phyloP scores from a whole-genome alignment of 176 grass and related monocot genomes.

The Olyra latifolia region DNA sequence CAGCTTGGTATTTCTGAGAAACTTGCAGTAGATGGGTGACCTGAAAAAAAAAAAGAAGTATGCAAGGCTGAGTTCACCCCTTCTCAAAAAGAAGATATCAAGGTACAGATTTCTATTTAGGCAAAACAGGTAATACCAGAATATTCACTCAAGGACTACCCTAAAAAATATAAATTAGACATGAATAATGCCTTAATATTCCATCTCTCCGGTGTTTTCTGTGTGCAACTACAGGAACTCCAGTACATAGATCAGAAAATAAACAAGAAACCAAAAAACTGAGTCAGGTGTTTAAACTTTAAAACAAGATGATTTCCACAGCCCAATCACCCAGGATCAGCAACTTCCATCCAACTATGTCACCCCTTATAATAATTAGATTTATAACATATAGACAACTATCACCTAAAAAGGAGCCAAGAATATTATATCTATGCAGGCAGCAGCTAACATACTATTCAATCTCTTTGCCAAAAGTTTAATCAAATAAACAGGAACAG shows the following conservation, averaged over 20 bases:
- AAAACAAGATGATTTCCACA: background rate
- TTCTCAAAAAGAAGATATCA: background rate
- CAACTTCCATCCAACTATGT: conserved; percentile 6
- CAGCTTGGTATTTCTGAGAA: conserved; percentile 87
- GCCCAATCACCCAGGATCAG: background rate
- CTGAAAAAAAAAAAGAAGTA: conserved; percentile 46
- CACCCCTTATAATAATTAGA: background rate
- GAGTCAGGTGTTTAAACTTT: background rate
- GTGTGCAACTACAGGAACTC: background rate
- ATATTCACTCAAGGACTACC: background rate
- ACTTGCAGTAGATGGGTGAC: conserved; percentile 81
- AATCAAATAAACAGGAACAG: conserved; percentile 14
- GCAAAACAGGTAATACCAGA: background rate
- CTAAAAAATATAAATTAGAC: background rate
- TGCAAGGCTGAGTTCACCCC: background rate
- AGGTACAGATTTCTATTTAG: background rate
- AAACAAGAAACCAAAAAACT: background rate
- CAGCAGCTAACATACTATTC: background rate
- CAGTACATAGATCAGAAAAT: background rate
- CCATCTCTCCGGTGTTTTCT: background rate
- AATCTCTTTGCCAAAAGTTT: background rate
- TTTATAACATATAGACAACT: background rate
- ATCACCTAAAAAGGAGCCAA: conserved; percentile 2
- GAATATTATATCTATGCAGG: background rate
- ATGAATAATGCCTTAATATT: background rate